These are phyloP conservation scores for Gymnopilus junonius DNA, from an alignment of 768 basidiomycete genomes.

Conservation along the genomic window DNA sequence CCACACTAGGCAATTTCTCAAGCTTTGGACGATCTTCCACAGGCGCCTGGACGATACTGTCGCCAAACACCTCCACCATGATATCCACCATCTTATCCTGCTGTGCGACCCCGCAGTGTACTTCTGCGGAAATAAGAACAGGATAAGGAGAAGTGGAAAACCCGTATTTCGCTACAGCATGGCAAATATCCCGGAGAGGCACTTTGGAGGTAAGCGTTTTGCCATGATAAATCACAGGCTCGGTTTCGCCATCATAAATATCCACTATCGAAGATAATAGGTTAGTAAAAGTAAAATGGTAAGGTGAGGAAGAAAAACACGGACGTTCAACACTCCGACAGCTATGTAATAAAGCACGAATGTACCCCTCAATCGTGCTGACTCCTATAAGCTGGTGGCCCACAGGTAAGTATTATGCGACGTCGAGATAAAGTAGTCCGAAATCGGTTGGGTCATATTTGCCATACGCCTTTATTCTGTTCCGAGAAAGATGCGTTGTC, in stretches of 20 bases:
- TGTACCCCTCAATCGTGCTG: constrained; percentile 92
- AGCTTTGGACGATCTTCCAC: constrained; percentile 49
- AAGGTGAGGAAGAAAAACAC: constrained; percentile 32
- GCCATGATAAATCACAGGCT: constrained; percentile 89
- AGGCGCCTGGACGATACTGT: constrained; percentile 40
- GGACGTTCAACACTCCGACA: constrained; percentile 93
- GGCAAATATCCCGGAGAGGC: constrained; percentile 77
- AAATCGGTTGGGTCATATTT: constrained; percentile 91
- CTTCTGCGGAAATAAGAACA: constrained; percentile 90
- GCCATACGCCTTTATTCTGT: constrained; percentile 49
- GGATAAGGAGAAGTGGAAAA: constrained; percentile 92
- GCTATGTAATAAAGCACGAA: constrained; percentile 85
- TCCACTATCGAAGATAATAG: constrained; percentile 75
- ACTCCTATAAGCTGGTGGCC: constrained; percentile 88
- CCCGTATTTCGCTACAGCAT: constrained; percentile 86
- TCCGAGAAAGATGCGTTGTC: constrained; percentile 68
- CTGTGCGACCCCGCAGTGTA: constrained; percentile 80
- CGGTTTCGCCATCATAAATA: constrained; percentile 85
- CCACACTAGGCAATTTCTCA: constrained; percentile 77
- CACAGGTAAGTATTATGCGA: constrained; percentile 96
- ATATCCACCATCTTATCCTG: constrained; percentile 82
- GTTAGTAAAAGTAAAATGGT: constrained; percentile 2
- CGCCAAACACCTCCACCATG: constrained; percentile 59
- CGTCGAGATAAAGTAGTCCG: constrained; percentile 89
- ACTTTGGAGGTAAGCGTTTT: constrained; percentile 88